Conservation (phyloP, 306 rosid species). For the Sicyos baderoa region DNA sequence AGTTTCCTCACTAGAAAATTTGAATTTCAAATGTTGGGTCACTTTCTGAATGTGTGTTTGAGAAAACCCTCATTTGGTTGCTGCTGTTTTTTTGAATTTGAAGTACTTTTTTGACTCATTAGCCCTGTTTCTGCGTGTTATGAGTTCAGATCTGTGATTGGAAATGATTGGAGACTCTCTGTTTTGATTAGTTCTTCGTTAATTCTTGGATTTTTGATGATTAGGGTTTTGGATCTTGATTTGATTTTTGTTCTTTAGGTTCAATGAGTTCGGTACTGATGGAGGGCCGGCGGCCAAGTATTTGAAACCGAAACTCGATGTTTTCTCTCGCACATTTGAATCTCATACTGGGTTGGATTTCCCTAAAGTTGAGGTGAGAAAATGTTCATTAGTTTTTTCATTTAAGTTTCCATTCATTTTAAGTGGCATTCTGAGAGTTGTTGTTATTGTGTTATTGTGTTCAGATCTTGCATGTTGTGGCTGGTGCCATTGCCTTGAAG, state of each 20-base stretch:
- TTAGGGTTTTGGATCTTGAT: not conserved
- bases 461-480: slow-evolving; percentile 41
- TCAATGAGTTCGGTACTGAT: slow-evolving; percentile 44
- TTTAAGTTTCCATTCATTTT: not conserved
- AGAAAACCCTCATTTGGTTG: not conserved
- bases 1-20: not conserved
- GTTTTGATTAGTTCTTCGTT: not conserved
- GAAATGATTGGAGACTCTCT: not conserved
- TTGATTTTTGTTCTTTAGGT: slow-evolving; percentile 22
- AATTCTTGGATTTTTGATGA: not conserved
- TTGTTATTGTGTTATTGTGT: not conserved
- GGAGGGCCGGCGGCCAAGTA: slow-evolving; percentile 51
- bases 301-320: slow-evolving; percentile 39
- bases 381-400: not conserved
- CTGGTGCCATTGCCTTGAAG: slow-evolving; percentile 43
- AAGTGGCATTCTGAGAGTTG: slow-evolving; percentile 15
- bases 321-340: slow-evolving; percentile 30
- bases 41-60: not conserved
- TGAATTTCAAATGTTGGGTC: not conserved
- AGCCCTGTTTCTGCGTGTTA: not conserved
- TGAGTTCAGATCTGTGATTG: slow-evolving; percentile 8
- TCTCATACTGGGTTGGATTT: slow-evolving; percentile 37
- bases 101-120: not conserved
- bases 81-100: not conserved
- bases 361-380: slow-evolving; percentile 46